Evolutionary conservation across 2,329 filamentous ascomycete species (phyloP).

Genomic region (Tolypocladium album): DNA sequence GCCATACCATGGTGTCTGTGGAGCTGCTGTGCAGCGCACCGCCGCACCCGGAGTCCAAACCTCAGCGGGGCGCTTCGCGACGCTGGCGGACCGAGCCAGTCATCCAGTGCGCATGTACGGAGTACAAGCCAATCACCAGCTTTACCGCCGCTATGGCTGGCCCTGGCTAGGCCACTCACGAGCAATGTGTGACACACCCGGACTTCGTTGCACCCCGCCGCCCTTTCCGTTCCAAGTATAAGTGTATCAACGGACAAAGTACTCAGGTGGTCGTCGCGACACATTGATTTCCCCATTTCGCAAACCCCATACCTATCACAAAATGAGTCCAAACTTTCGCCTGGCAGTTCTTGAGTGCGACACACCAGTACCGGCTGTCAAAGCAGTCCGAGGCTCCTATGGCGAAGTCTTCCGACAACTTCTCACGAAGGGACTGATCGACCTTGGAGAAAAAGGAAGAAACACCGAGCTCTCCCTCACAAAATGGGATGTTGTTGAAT

Average conservation of each 20-base stretch:
- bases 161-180: background rate
- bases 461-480: constrained; percentile 13
- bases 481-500: constrained; percentile 19
- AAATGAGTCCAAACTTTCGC: background rate
- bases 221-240: background rate
- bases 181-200: background rate
- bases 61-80: background rate
- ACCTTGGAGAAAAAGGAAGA: constrained; percentile 7
- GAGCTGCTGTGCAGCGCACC: background rate
- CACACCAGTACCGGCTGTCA: constrained; percentile 16
- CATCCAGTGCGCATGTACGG: no score
- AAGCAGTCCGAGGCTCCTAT: constrained; percentile 15
- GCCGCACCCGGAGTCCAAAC: background rate
- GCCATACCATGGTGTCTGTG: background rate
- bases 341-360: constrained; percentile 22
- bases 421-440: constrained; percentile 13
- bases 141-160: background rate
- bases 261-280: background rate
- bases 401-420: constrained; percentile 20
- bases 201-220: no score
- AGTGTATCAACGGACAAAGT: background rate
- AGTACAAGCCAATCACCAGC: background rate
- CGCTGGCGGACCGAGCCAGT: background rate
- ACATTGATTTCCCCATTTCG: background rate
- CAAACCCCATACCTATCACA: background rate